phyloP scores from a whole-genome alignment of 2,329 filamentous ascomycete genomes.

The Magnaporthiopsis rhizophila region DNA sequence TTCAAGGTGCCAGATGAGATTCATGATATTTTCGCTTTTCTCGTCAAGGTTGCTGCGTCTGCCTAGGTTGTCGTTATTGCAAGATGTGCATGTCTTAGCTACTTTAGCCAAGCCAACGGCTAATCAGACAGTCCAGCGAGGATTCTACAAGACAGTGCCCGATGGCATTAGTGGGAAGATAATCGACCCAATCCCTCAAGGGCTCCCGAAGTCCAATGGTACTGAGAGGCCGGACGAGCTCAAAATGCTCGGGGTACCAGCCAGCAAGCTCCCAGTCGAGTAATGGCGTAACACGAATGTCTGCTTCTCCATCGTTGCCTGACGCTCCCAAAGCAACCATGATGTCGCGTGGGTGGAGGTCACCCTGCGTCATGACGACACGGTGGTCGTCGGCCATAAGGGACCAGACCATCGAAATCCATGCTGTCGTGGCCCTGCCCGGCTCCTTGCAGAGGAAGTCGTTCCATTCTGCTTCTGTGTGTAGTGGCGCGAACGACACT shows the following conservation, averaged over 20 bases:
- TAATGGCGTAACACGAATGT: background rate
- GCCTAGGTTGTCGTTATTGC: too few relatives aligned
- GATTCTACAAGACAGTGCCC: background rate
- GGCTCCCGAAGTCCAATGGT: background rate
- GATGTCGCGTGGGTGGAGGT: background rate
- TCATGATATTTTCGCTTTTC: conserved; percentile 4
- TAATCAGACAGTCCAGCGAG: background rate
- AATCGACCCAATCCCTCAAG: background rate
- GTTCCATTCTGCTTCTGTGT: background rate
- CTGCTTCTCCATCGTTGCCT: background rate
- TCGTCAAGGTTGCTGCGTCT: too few relatives aligned
- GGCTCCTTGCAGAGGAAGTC: background rate
- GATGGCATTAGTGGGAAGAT: background rate
- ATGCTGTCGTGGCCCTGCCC: background rate
- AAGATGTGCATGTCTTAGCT: too few relatives aligned
- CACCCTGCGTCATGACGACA: background rate
- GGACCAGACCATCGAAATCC: background rate
- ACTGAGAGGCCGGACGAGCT: background rate
- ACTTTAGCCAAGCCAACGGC: background rate
- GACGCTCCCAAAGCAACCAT: background rate
- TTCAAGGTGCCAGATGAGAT: conserved; percentile 11
- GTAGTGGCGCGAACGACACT: background rate
- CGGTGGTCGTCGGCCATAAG: background rate
- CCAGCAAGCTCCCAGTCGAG: background rate
- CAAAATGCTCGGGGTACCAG: background rate